Evolutionary conservation across 371 early-diverging fungal genomes (phyloP).

Genomic region (Apophysomyces elegans): DNA sequence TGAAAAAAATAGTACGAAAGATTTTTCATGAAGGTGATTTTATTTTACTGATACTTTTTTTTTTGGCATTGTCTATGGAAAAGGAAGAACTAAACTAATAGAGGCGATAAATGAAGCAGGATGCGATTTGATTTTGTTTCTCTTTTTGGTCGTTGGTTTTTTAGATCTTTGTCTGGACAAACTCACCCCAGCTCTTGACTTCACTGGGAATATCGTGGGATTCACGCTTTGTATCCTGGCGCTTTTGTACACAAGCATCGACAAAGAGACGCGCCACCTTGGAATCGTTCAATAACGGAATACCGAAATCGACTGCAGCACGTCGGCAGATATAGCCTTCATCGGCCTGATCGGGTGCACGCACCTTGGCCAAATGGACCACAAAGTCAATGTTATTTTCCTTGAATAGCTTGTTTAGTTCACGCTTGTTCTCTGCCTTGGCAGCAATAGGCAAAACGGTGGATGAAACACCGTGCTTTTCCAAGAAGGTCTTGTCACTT

Average conservation of each 20-base stretch:
- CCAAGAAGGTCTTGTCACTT: constrained; percentile 55
- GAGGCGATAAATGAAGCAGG: background rate
- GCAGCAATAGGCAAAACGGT: constrained; percentile 55
- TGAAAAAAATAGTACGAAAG: too few species aligned
- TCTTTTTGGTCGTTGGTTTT: constrained; percentile 5
- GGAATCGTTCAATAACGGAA: constrained; percentile 87
- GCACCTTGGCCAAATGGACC: constrained; percentile 75
- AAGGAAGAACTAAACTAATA: background rate
- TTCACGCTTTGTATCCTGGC: constrained; percentile 27
- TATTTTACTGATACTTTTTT: background rate
- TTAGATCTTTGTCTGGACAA: constrained; percentile 55
- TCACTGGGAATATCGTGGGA: constrained; percentile 52
- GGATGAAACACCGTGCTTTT: constrained; percentile 40
- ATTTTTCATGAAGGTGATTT: too few species aligned
- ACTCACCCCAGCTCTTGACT: constrained; percentile 69
- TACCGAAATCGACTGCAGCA: constrained; percentile 87
- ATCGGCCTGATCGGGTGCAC: constrained; percentile 65
- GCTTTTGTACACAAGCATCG: constrained; percentile 69
- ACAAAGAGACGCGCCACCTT: constrained; percentile 80
- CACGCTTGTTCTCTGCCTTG: constrained; percentile 50
- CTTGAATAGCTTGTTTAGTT: constrained; percentile 59
- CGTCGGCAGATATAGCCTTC: constrained; percentile 82
- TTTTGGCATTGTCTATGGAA: background rate
- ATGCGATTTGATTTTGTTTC: background rate
- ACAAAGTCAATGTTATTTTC: constrained; percentile 73